These are phyloP conservation scores for Periconia digitata DNA, from an alignment of 2,329 filamentous ascomycete genomes.

Conservation along the genomic window DNA sequence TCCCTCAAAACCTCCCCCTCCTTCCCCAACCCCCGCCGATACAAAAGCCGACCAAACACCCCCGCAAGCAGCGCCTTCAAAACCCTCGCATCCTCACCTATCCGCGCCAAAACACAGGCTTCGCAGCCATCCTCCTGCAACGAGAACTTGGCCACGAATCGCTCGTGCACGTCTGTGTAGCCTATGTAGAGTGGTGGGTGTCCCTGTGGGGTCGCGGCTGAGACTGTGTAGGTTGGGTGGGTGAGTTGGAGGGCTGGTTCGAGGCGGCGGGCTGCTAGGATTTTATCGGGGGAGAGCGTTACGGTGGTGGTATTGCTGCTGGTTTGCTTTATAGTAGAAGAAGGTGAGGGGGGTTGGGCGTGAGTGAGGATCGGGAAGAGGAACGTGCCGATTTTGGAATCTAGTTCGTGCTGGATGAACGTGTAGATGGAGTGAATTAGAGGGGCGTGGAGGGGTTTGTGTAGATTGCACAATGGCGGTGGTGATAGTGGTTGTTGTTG, in stretches of 20 bases:
- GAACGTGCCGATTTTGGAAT: constrained; percentile 23
- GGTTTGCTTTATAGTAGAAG: too few relatives aligned
- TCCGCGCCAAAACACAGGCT: constrained; percentile 33
- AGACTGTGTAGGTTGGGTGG: constrained; percentile 16
- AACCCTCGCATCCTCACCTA: constrained; percentile 26
- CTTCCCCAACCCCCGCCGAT: background rate
- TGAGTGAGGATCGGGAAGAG: constrained; percentile 28
- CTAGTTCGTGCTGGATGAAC: constrained; percentile 26
- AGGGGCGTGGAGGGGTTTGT: constrained; percentile 23
- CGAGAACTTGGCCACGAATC: constrained; percentile 14
- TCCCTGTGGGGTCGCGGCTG: constrained; percentile 16
- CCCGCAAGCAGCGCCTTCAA: constrained; percentile 28
- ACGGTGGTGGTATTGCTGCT: constrained; percentile 21
- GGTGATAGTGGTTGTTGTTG: constrained; percentile 7
- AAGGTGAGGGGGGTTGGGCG: too few relatives aligned
- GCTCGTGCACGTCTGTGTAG: background rate
- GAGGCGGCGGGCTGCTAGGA: constrained; percentile 22
- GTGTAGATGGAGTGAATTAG: constrained; percentile 25
- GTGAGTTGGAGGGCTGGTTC: constrained; percentile 35
- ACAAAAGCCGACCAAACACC: constrained; percentile 20
- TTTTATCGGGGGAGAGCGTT: constrained; percentile 16
- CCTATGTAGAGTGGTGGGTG: constrained; percentile 17
- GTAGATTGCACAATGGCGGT: constrained; percentile 29
- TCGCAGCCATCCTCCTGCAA: constrained; percentile 26
- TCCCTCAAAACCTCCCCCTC: background rate